Conservation (phyloP, 352 stramenopile species). For the Pythium guiyangense region DNA sequence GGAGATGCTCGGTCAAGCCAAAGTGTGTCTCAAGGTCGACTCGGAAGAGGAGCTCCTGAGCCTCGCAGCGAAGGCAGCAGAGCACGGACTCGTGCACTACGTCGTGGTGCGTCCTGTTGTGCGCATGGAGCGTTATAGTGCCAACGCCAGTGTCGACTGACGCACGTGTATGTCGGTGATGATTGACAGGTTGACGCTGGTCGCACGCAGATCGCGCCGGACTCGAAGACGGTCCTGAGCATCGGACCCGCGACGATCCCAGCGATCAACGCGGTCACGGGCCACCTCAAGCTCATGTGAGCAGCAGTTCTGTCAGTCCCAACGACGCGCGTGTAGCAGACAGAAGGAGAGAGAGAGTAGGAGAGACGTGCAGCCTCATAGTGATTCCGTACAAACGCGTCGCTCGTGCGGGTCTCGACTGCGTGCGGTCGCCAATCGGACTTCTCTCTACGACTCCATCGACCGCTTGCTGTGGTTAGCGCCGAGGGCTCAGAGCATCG, state of each 20-base stretch:
- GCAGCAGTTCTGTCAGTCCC: background rate
- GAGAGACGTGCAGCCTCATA: too few relatives aligned
- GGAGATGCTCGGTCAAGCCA: constrained; percentile 83
- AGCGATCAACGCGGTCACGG: constrained; percentile 65
- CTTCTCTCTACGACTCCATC: too few relatives aligned
- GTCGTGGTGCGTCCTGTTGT: constrained; percentile 51
- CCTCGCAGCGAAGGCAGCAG: constrained; percentile 57
- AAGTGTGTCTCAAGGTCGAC: constrained; percentile 84
- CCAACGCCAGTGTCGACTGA: background rate
- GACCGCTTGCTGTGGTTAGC: too few relatives aligned
- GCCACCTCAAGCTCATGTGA: constrained; percentile 87
- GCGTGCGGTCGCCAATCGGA: too few relatives aligned
- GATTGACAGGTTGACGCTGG: constrained; percentile 60
- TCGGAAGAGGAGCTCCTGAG: constrained; percentile 78
- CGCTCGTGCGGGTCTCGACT: too few relatives aligned
- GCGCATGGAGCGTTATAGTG: too few relatives aligned
- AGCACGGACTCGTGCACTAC: constrained; percentile 70
- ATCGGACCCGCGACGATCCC: constrained; percentile 72
- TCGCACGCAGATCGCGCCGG: constrained; percentile 80
- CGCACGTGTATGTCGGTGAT: background rate
- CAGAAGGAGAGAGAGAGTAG: background rate
- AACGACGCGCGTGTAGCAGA: too few relatives aligned
- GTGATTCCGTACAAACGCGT: too few relatives aligned
- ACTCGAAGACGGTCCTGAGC: constrained; percentile 80
- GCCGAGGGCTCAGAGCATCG: constrained; percentile 36